Conservation (phyloP, 495 filamentous ascomycete genomes). For the Bacidia rubella region DNA sequence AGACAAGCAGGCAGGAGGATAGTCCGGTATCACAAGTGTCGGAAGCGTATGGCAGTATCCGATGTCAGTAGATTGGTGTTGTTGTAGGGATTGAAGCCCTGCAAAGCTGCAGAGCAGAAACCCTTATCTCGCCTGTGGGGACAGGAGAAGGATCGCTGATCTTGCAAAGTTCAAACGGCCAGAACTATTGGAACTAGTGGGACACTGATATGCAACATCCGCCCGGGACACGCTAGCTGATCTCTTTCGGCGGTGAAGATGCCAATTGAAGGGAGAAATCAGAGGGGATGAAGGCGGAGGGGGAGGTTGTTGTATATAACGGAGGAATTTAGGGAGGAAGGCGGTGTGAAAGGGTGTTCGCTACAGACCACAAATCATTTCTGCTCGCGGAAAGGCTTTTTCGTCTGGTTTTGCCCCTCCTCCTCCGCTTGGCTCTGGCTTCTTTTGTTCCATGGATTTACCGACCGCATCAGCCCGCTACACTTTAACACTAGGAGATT, state of each 20-base stretch:
- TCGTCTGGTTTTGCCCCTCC: background rate
- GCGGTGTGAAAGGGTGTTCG: too few species aligned
- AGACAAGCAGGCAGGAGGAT: too few species aligned
- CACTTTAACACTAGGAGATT: slow-evolving; percentile 1
- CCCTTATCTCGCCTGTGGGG: background rate
- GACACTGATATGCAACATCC: background rate
- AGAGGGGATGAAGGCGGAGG: too few species aligned
- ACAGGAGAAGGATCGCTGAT: background rate
- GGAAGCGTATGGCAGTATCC: too few species aligned
- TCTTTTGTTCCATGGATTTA: background rate
- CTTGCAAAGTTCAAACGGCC: background rate
- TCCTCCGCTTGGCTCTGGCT: background rate
- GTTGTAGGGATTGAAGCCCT: background rate
- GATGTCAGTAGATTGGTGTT: background rate
- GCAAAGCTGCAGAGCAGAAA: background rate
- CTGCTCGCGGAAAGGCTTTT: background rate
- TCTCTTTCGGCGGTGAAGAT: background rate
- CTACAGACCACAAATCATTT: too few species aligned
- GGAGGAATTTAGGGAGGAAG: too few species aligned
- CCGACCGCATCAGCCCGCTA: background rate
- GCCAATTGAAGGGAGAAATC: background rate
- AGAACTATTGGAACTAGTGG: too few species aligned
- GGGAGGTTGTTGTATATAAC: too few species aligned
- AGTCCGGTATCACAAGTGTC: too few species aligned
- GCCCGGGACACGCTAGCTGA: background rate